Base-by-base conservation (phyloP, 2,329 filamentous ascomycete species). In the Neoscytalidium dimidiatum region DNA sequence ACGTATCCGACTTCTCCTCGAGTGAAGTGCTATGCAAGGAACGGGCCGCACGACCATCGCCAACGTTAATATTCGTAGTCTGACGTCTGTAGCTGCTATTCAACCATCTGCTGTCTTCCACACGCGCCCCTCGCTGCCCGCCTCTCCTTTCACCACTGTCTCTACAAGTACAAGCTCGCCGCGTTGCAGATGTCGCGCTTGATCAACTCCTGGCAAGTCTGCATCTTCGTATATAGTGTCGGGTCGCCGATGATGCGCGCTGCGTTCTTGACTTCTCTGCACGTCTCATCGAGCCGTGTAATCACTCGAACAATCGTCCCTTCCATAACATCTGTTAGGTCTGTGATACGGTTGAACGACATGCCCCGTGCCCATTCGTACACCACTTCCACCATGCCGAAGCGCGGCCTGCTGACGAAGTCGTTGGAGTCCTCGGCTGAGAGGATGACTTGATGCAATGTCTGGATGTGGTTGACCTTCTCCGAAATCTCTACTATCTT, bases 301-400 rank as follows among this genome's bases (percentile, higher is more conserved):
- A 99, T 98, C 2, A 95, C 94, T 61, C 95, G 84, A 53, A 99
- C 95, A 79, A 99, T 98, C 0, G 95, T 98, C 1, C 95, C 95
- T 78, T 99, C 95, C 72, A 98, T 88, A 65, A 99, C 94, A 76
- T 98, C 94, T 7, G 95, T 99, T 74, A 99, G 81, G 69, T 94
- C 91, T 0, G 94, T 98, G 70, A 99, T 99, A 69, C 95, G 94
- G 79, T 96, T 96, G 84, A 99, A 99, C 61, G 92, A 94, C 92
- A 98, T 98, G 28, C 95, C 95, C 57, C 92, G 85, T 9, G 95
- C 95, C 95, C 95, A 99, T 78, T 99, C 95, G 76, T 98, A 97
- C 35, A 99, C 96, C 0, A 99, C 95, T 78, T 99, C 95, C 75
- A 97, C 93, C 64, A 99, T 85, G 1, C 94, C 95, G 75, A 99